These are phyloP conservation scores for Leptodermis oblonga DNA, from an alignment of 257 asterid genomes.

Conservation along the genomic window DNA sequence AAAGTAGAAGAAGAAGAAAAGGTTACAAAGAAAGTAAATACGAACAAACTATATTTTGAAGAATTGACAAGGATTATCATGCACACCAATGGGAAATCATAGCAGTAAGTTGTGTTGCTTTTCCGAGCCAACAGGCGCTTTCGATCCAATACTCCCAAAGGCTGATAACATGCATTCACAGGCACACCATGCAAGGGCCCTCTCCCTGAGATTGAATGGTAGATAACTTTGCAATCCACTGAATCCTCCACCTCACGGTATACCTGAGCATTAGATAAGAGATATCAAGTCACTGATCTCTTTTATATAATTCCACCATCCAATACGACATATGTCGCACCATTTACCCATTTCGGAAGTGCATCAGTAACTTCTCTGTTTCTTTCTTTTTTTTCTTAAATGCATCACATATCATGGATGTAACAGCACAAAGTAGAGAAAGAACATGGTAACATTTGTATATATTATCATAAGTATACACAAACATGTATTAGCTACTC, in stretches of 20 bases:
- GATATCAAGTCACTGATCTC: conserved; percentile 11
- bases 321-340: conserved; percentile 7
- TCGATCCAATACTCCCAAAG: conserved; percentile 78
- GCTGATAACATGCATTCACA: conserved; percentile 64
- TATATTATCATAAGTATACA: not conserved
- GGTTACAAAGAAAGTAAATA: conserved; percentile 15
- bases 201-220: conserved; percentile 52
- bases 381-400: too few species aligned
- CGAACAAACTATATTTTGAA: not conserved
- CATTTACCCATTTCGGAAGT: not conserved
- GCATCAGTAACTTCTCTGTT: too few species aligned
- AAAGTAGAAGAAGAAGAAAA: conserved; percentile 8
- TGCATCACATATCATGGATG: not conserved
- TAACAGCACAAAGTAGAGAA: not conserved
- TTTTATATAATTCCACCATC: conserved; percentile 9
- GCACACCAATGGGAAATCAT: conserved; percentile 93
- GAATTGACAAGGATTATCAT: not conserved
- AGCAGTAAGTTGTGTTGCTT: conserved; percentile 93
- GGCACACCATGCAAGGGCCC: conserved; percentile 80
- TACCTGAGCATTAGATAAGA: conserved; percentile 45
- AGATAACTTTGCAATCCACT: conserved; percentile 41
- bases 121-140: conserved; percentile 89
- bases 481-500: not conserved
- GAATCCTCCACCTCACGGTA: conserved; percentile 85
- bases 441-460: not conserved